Evolutionary conservation across 2,329 filamentous ascomycete species (phyloP).

Genomic region (Xylaria hypoxylon): DNA sequence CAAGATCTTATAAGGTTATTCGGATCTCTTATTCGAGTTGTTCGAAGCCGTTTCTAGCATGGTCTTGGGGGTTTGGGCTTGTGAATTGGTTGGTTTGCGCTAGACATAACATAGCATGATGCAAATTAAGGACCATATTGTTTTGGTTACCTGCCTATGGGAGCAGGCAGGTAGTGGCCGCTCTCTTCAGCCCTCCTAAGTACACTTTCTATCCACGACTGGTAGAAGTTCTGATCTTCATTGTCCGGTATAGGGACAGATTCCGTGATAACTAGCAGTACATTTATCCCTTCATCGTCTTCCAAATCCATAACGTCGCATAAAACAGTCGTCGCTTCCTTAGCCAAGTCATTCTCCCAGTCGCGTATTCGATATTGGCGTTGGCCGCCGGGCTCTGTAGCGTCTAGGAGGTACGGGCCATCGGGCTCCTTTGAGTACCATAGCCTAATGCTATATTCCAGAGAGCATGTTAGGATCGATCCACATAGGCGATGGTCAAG

Average conservation of each 20-base stretch:
- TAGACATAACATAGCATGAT: background rate
- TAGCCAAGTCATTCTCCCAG: constrained; percentile 7
- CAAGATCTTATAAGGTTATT: background rate
- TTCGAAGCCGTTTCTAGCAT: background rate
- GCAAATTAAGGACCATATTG: background rate
- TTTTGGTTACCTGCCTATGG: background rate
- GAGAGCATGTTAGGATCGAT: background rate
- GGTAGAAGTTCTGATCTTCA: background rate
- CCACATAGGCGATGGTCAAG: background rate
- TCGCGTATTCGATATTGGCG: constrained; percentile 3
- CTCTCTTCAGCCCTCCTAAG: background rate
- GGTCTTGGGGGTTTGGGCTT: background rate
- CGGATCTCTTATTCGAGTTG: background rate
- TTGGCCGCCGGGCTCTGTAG: background rate
- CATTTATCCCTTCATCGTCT: constrained; percentile 3
- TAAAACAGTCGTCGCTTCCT: background rate
- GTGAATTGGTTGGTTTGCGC: background rate
- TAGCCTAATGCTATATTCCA: constrained; percentile 14
- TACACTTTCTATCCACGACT: constrained; percentile 12
- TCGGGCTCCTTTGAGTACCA: background rate
- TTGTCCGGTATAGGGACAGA: background rate
- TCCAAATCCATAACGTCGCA: constrained; percentile 19
- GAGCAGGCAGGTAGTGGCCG: background rate
- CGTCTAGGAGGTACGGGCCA: constrained; percentile 2
- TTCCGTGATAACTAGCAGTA: background rate